A percentile compares a stretch with the other conserved stretches of the same genome.
Evolutionary conservation across 495 filamentous ascomycete genomes (phyloP).

Genomic region (Podospora pseudopauciseta): DNA sequence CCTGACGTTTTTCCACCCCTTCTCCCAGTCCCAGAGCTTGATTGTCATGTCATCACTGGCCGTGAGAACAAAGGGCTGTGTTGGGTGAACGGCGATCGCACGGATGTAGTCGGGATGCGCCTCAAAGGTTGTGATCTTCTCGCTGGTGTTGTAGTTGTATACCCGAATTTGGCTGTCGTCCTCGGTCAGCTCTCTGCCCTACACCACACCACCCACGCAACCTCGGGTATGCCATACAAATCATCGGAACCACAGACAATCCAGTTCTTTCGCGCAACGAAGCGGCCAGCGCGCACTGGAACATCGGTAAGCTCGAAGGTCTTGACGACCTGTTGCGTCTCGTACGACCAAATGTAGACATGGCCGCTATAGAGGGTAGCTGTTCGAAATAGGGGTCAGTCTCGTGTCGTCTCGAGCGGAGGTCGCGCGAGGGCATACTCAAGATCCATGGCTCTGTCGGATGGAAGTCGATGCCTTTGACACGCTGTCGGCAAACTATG

Average conservation of each 20-base stretch:
- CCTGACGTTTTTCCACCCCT: constrained; percentile 95
- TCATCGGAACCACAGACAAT: constrained; percentile 98
- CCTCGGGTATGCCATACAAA: constrained; percentile 60
- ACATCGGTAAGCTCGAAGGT: constrained; percentile 99
- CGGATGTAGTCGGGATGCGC: constrained; percentile 99
- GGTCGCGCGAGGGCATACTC: constrained; percentile 37
- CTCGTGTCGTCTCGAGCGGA: neutral
- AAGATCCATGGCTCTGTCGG: constrained; percentile 96
- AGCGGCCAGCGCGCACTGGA: constrained; percentile 92
- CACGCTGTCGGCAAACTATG: constrained; percentile 62
- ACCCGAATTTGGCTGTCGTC: constrained; percentile 33
- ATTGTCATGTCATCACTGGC: constrained; percentile 99
- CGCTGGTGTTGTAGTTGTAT: constrained; percentile 98
- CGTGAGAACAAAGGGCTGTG: constrained; percentile 92
- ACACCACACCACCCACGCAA: neutral
- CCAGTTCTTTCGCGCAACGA: constrained; percentile 98
- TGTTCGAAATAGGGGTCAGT: constrained; percentile 10
- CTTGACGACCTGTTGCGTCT: constrained; percentile 95
- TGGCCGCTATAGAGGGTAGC: constrained; percentile 91
- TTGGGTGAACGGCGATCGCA: constrained; percentile 94
- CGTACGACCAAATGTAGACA: constrained; percentile 99
- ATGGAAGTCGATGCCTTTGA: constrained; percentile 97
- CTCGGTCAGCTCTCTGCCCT: constrained; percentile 5
- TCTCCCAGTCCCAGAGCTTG: constrained; percentile 99
- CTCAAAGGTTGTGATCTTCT: constrained; percentile 98